These are phyloP conservation scores for Fomes fomentarius DNA, from an alignment of 1,284 basidiomycete species.

Conservation along the genomic window DNA sequence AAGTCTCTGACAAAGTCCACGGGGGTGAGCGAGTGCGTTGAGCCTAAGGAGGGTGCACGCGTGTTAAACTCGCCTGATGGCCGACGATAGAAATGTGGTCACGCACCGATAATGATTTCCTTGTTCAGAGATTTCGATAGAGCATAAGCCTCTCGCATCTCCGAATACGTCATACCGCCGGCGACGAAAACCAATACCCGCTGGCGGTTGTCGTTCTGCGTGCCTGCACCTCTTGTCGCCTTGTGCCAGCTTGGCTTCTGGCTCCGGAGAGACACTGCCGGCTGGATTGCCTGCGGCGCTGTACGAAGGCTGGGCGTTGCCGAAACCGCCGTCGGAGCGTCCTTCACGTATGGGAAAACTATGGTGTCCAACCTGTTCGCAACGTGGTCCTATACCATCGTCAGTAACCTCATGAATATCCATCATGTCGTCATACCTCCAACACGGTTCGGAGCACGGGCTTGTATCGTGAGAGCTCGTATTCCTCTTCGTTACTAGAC, in stretches of 20 bases:
- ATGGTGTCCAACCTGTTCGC: conserved; percentile 77
- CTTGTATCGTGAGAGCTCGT: conserved; percentile 94
- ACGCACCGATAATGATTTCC: conserved; percentile 89
- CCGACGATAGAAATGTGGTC: neutral
- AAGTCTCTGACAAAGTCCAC: conserved; percentile 86
- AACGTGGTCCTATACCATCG: conserved; percentile 73
- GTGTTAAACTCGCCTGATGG: neutral
- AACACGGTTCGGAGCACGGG: conserved; percentile 81
- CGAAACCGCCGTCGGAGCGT: conserved; percentile 65
- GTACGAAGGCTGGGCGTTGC: conserved; percentile 46
- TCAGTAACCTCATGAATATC: conserved; percentile 1
- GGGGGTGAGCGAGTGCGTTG: conserved; percentile 88
- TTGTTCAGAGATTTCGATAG: conserved; percentile 77
- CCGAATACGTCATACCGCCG: conserved; percentile 96
- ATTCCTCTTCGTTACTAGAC: conserved; percentile 79
- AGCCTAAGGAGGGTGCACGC: conserved; percentile 56
- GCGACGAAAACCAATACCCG: conserved; percentile 92
- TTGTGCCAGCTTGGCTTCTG: conserved; percentile 87
- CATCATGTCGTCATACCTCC: conserved; percentile 27
- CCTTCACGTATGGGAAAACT: conserved; percentile 91
- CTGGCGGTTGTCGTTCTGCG: conserved; percentile 66
- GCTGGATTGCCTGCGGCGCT: conserved; percentile 32
- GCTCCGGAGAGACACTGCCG: conserved; percentile 77
- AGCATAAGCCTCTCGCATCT: conserved; percentile 89
- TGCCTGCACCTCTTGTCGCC: conserved; percentile 56